Percentiles rank a stretch among this genome's conserved stretches.
These are phyloP conservation scores for Irpex lacteus DNA, from an alignment of 1,284 basidiomycete genomes.

Conservation along the genomic window DNA sequence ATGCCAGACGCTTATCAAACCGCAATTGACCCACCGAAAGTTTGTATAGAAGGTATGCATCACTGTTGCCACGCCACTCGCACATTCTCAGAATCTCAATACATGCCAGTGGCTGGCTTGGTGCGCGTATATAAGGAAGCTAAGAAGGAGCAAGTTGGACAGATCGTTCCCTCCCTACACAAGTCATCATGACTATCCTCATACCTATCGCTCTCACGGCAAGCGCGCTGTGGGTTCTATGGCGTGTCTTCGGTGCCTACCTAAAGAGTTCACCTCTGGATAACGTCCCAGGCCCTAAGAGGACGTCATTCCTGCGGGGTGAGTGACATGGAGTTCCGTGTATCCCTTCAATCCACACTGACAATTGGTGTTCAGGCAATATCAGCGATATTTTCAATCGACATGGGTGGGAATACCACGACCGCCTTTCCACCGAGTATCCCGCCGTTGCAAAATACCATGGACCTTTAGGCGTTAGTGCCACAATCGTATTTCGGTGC, in stretches of 20 bases:
- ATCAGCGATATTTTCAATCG: conserved; percentile 15
- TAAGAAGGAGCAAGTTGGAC: not conserved
- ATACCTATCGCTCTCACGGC: not conserved
- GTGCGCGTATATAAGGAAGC: not conserved
- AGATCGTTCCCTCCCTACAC: not conserved
- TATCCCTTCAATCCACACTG: not conserved
- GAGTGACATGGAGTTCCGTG: not conserved
- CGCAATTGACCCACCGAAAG: not conserved
- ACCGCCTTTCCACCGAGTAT: conserved; percentile 13
- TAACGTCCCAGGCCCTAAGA: conserved; percentile 4
- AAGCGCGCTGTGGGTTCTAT: conserved; percentile 1
- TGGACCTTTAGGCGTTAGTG: conserved; percentile 15
- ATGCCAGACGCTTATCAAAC: not conserved
- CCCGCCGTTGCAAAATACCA: conserved; percentile 16
- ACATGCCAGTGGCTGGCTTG: no score
- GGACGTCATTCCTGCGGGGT: conserved; percentile 7
- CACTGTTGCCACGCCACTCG: no score
- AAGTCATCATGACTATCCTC: not conserved
- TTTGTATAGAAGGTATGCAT: no score
- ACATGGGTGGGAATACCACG: conserved; percentile 18
- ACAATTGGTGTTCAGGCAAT: conserved; percentile 13
- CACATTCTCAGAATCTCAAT: no score
- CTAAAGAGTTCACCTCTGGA: conserved; percentile 2
- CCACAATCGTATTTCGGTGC: not conserved
- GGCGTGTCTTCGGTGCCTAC: conserved; percentile 5